Base-by-base conservation (phyloP, 345 rosid species). In the Punica granatum region DNA sequence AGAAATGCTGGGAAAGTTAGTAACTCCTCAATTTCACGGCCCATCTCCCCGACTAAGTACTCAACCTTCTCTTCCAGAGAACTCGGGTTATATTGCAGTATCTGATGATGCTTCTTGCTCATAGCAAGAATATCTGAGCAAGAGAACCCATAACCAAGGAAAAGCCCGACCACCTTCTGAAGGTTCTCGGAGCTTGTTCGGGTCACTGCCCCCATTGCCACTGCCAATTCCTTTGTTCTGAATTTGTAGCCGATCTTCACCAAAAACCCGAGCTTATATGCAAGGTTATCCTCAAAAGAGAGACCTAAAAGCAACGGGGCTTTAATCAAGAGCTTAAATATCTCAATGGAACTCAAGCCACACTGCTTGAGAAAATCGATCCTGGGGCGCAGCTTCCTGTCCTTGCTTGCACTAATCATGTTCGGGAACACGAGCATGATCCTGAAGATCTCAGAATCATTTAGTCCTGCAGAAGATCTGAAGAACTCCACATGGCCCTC, bases 71-170 rank as follows among this genome's bases (percentile, higher is more conserved):
- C 88, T 72, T 75, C 83, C 67, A 89, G 77, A 19, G 93, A 81
- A 42, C 43, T 44, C 34, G 76, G 78, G 44, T 73, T 83, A 72
- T 86, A 92, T 77, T 87, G 92, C 73, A 92, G 73, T 60, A 87
- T 72, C 53, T 82, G 94, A 69, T 96, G 98, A 62, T 89, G 96
- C 80, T 85, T 89, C 78, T 81, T 87, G 82, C 94, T 83, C 96
- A 89, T 89, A 70, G 72, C 70, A 65, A 73, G 71, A 67, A 84
- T 80, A 68, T 89, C 93, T 56, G 65, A 73, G n/a, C 59, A 76
- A 15, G 88, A 86, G 34, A 89, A 82, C 18, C 90, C 80, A 7
- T 80, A 89, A 44, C 85, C 80, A 69, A 80, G 77, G 78, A 84
- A 92, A 51, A 89, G 70, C 21, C 70, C 88, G 33, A 89, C 80